A percentile compares a stretch with the other conserved stretches of the same genome.
phyloP scores from a whole-genome alignment of 306 rosid species.

The Alnus rubra region DNA sequence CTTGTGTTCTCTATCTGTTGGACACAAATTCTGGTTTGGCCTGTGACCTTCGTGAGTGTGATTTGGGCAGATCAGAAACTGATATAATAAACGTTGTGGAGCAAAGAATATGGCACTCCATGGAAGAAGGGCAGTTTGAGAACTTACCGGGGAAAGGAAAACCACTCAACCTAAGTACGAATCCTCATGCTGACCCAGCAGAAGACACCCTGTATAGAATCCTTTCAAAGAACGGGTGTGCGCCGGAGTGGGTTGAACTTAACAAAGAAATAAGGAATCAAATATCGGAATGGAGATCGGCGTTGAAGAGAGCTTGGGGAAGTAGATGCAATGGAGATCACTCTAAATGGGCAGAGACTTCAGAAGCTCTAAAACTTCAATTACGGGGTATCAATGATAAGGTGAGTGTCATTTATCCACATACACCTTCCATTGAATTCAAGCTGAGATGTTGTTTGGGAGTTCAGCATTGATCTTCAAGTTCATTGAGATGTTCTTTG shows the following conservation, averaged over 20 bases:
- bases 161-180: slow-evolving; percentile 62
- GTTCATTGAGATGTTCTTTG: no score
- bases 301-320: slow-evolving; percentile 62
- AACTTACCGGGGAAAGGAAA: slow-evolving; percentile 92
- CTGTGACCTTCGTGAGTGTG: not conserved
- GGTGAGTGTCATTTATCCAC: slow-evolving; percentile 38
- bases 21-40: not conserved
- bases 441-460: not conserved
- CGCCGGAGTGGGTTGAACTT: slow-evolving; percentile 91
- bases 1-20: not conserved
- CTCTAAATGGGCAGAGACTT: slow-evolving; percentile 51
- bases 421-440: not conserved
- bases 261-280: slow-evolving; percentile 79
- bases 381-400: slow-evolving; percentile 59
- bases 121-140: slow-evolving; percentile 93
- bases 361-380: slow-evolving; percentile 59
- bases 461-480: no score
- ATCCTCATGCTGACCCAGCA: slow-evolving; percentile 94
- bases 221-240: slow-evolving; percentile 75
- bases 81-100: slow-evolving; percentile 83
- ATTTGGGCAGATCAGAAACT: slow-evolving; percentile 75
- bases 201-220: slow-evolving; percentile 82
- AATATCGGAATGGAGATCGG: slow-evolving; percentile 55
- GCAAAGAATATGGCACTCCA: slow-evolving; percentile 93
- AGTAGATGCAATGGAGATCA: slow-evolving; percentile 52